Base-by-base conservation (phyloP, 2,329 filamentous ascomycete genomes). In the Monosporascus sp. region DNA sequence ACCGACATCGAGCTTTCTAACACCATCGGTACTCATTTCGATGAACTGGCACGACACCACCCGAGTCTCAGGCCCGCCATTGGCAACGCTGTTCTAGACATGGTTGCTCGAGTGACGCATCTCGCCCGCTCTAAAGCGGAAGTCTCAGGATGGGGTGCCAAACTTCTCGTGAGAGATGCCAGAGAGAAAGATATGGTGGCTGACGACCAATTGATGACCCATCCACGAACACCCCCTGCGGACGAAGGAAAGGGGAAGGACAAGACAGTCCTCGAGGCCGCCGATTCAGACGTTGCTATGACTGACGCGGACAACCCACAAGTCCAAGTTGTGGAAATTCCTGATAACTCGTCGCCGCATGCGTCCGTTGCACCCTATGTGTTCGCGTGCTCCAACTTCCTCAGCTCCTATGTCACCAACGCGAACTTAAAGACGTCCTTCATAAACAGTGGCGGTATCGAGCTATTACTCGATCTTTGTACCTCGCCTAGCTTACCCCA, bases 11-110 rank as follows among this genome's bases (percentile, higher is more conserved):
- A 78, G 37, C 77, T 95, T 53, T 81, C 92, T 9, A 81, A 81
- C 31, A 82, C 84, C 39, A 80, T 99, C 48, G 94, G 94, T 11
- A 82, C 82, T 25, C 88, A 86, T 41, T 97, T 99, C 64, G 94
- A 99, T 68, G 94, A 99, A 70, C 80, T 99, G 54, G 88, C 93
- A 50, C 85, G 94, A 41, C 94, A 99, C 66, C 94, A 99, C 63
- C 94, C 95, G 1, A 80, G 83, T 22, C 74, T 99, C 45, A 89
- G 92, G 60, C 80, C 81, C 9, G 81, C 86, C 3, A 94, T 99
- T 54, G 84, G 93, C 57, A 87, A 88, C 58, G 87, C 90, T n/a
- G 84, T 96, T 17, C 81, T 95, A 54, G 85, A 91, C 57, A 96
- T 97, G 90, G 83, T 96, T 55, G 86, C 86, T 37, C 84, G 90